Evolutionary conservation across 1,284 basidiomycete species (phyloP), one percentile per base, ranked within the genome.

Genomic region (Malassezia pachydermatis): DNA sequence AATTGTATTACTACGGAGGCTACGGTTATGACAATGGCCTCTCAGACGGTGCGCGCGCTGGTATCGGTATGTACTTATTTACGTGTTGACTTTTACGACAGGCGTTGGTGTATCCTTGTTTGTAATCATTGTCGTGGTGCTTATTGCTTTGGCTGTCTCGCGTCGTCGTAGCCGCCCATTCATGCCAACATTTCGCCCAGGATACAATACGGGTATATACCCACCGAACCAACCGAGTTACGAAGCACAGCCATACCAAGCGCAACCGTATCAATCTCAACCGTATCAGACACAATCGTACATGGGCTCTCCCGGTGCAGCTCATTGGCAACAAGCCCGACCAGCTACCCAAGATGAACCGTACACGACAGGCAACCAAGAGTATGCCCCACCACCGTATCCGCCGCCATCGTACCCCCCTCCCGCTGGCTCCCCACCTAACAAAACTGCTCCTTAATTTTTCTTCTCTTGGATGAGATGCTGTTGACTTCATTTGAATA

Each of bases 11-110:
- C n/a, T n/a, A 32, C n/a, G 30, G 25, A 11, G 7, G 14, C 33
- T 35, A 36, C 25, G 7, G 25, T n/a, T 39, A 35, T 20, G 38
- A 42, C 17, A 23, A 22, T 17, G 14, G 32, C 17, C 50, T 52
- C 5, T 27, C 24, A 6, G 13, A 11, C 3, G 50, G 44, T 7
- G 25, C 11, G 13, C 44, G 50, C 19, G 33, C 27, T 11, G 50
- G 23, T 24, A 47, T 52, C n/a, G 50, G 48, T 44, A 30, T 34
- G 46, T 47, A n/a, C 5, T 3, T 14, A 41, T 10, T 14, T 3
- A 23, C 16, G 33, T 14, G 22, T 14, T 14, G 11, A 25, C 43
- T 29, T 13, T 16, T 34, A 16, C 6, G 3, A 2, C 16, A 42
- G 39, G 41, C 40, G 16, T 52, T 22, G 36, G 19, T n/a, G 50